Base-by-base conservation (phyloP, 768 basidiomycete species). In the Xerocomellus dryophilus region DNA sequence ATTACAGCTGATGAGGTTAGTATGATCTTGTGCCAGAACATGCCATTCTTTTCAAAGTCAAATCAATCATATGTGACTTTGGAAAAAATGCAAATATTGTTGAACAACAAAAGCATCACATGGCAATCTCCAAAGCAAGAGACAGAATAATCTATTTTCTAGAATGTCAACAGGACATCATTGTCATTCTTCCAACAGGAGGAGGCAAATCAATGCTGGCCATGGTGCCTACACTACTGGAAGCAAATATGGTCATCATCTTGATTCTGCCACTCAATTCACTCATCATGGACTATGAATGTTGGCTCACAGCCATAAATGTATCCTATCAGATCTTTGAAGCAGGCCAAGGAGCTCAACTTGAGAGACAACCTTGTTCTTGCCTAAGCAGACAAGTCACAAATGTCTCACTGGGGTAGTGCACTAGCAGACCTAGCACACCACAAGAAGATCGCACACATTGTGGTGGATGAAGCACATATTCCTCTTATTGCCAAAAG, bases 381-480 rank as follows among this genome's bases (percentile, higher is more conserved):
- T 0, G 48, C 58, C 0, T 58, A 53, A 2, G 51, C 51, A 14
- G 60, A 61, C 36, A 62, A 43, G 23, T 32, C 50, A 0, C 32
- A 43, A 15, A 58, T 35, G 0, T 0, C 17, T 0, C 11, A 25
- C 0, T 74, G 63, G 61, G 10, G 17, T 2, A 15, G 32, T 1
- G 32, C 47, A 2, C 40, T 71, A 3, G 25, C 36, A 0, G 7
- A 48, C 0, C 51, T 66, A 0, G 23, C 43, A 5, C 27, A 27
- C 0, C 1, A 15, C 0, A 54, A 42, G 6, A n/a, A 31, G 0
- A 43, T 71, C 0, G 31, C 54, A 0, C 55, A 62, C 0, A 35
- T 50, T 0, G 42, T 70, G 0, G 31, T 71, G 2, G 66, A 73
- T 17, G 67, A 72, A 31, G 61, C 61, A 1, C 65, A 68, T 17